Evolutionary conservation across 2,329 filamentous ascomycete species (phyloP).

Genomic region (Salinomyces thailandicus): DNA sequence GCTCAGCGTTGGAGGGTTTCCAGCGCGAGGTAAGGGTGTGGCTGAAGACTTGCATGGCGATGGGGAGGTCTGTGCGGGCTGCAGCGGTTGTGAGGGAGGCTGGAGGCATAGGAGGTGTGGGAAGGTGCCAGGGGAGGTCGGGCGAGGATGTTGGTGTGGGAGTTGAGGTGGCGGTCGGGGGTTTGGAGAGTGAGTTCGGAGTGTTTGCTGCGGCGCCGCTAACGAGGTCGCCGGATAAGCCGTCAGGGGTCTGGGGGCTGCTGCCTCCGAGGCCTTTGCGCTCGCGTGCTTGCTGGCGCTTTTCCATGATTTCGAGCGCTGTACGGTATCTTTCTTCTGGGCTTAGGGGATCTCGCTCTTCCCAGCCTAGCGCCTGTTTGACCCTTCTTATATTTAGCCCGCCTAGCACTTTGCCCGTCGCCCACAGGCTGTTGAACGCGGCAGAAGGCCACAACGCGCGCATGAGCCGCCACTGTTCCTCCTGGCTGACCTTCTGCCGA

Average conservation of each 20-base stretch:
- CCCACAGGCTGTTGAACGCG: constrained; percentile 26
- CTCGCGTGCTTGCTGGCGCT: constrained; percentile 15
- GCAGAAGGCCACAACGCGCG: constrained; percentile 30
- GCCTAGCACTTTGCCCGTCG: constrained; percentile 25
- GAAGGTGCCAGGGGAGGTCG: constrained; percentile 16
- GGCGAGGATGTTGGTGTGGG: not conserved
- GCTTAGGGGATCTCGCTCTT: constrained; percentile 22
- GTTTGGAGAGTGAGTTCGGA: not conserved
- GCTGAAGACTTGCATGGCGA: constrained; percentile 21
- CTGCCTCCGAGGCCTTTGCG: not conserved
- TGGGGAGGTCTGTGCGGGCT: constrained; percentile 17
- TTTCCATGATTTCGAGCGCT: constrained; percentile 21
- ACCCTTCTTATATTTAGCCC: constrained; percentile 27
- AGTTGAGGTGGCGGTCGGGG: not conserved
- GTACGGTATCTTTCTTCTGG: constrained; percentile 23
- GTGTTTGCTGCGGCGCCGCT: not conserved
- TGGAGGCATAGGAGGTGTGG: constrained; percentile 14
- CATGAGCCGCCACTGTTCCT: constrained; percentile 31
- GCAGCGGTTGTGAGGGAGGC: constrained; percentile 2
- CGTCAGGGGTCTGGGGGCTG: not conserved
- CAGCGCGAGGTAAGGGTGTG: constrained; percentile 18
- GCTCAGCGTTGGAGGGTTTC: constrained; percentile 24
- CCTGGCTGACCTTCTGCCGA: constrained; percentile 28
- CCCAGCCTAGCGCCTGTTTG: constrained; percentile 28
- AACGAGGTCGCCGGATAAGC: not conserved